Conservation (phyloP, 345 rosid species). For the Pistacia atlantica region DNA sequence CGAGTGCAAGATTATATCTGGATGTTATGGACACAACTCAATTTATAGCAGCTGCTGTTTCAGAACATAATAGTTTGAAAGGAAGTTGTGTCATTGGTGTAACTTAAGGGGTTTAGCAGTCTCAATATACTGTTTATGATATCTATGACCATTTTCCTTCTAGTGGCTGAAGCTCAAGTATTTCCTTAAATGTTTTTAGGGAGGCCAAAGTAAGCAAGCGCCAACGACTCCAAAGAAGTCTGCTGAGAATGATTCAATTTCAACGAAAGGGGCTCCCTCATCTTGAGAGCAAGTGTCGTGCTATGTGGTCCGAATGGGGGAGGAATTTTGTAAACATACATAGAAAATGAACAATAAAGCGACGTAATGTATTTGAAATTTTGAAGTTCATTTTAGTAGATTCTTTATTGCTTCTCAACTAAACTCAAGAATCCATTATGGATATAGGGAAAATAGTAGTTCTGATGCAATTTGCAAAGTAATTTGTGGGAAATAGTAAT, state of each 20-base stretch:
- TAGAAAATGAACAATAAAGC: not conserved
- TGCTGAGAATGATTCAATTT: slow-evolving; percentile 43
- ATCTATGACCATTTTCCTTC: not conserved
- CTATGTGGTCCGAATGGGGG: not conserved
- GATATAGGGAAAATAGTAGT: too few species aligned
- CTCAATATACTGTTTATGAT: not conserved
- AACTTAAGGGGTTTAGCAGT: not conserved
- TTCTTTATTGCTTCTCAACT: not conserved
- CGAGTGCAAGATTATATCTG: not conserved
- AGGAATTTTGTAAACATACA: not conserved
- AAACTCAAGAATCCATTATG: too few species aligned
- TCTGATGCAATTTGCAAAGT: too few species aligned
- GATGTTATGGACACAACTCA: not conserved
- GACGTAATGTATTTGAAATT: not conserved
- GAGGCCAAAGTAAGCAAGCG: slow-evolving; percentile 49
- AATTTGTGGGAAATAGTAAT: too few species aligned
- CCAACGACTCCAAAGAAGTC: slow-evolving; percentile 42
- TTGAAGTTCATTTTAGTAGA: not conserved
- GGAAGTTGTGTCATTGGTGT: not conserved
- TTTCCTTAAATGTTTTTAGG: slow-evolving; percentile 31
- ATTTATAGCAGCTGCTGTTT: not conserved
- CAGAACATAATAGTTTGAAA: not conserved
- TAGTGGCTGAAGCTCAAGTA: not conserved
- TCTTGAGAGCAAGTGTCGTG: slow-evolving; percentile 29
- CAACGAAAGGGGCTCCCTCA: slow-evolving; percentile 31